Base-by-base conservation (phyloP, 495 filamentous ascomycete genomes). In the Penicilliopsis zonata region DNA sequence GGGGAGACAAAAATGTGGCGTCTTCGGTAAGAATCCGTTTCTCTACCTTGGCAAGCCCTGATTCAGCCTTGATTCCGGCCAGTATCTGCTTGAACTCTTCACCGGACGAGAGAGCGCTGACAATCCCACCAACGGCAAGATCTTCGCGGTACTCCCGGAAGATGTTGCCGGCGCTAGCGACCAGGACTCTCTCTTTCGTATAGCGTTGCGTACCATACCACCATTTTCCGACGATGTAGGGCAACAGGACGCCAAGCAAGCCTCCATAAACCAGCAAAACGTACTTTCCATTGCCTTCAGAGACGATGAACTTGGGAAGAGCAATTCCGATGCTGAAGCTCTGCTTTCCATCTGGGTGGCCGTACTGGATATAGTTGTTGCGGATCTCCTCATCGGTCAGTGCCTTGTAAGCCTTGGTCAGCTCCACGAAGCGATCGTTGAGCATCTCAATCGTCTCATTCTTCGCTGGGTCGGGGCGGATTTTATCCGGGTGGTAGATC, bases 301-400 rank as follows among this genome's bases (percentile, higher is more conserved):
- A 79, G 34, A 98, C 69, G 41, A 98, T 87, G 56, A 87, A 82
- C 49, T 90, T 80, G 10, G 90, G 90, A 26, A 98, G 72, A 17
- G 88, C 90, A 44, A 98, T 96, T 37, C 93, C 88, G 50, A 96
- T 95, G 57, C 87, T 95, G 65, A 82, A 88, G 49, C 86, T 86
- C 54, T 98, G 90, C 64, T 94, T 95, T 33, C 90, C 90, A 50
- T 98, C 90, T 4, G 90, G 90, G 54, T 98, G 86, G 28, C 90
- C 90, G 53, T 78, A 98, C 52, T 94, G 82, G 21, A 87, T 76
- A 51, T 80, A 96, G 63, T 98, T 98, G 55, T 94, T 92, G 31
- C 92, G 81, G 27, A 96, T 69, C 23, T 96, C 90, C 55, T 96
- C 90, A 46, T 98, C 90, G 6, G 92, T 96, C 26, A 98, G 67